These are phyloP conservation scores for Arthrinium puccinioides DNA, from an alignment of 2,329 filamentous ascomycete species.

Conservation along the genomic window DNA sequence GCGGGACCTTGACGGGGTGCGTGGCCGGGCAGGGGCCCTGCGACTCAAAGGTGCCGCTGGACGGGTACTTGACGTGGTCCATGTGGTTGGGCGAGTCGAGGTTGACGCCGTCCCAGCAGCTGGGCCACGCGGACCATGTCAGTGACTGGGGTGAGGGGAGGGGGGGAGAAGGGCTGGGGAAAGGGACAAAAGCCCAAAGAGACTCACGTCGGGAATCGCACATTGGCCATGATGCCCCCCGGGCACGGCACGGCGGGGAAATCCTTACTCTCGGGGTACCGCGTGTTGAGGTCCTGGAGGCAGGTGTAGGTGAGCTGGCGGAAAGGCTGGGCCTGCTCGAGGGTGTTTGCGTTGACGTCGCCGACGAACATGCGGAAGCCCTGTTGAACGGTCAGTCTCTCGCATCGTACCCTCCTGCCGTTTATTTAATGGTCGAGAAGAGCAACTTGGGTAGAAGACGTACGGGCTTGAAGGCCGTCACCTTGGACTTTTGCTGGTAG, in stretches of 20 bases:
- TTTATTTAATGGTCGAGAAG: slow-evolving; percentile 8
- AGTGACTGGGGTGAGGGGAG: neutral
- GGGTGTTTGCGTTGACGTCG: slow-evolving; percentile 14
- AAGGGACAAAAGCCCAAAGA: too few species aligned
- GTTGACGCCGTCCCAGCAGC: slow-evolving; percentile 15
- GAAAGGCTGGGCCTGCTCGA: slow-evolving; percentile 20
- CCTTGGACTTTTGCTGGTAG: slow-evolving; percentile 15
- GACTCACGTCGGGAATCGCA: neutral
- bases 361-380: slow-evolving; percentile 25
- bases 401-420: too few species aligned
- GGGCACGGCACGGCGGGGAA: slow-evolving; percentile 15
- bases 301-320: slow-evolving; percentile 22
- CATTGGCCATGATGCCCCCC: neutral
- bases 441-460: slow-evolving; percentile 2
- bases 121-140: slow-evolving; percentile 5
- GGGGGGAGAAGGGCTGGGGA: neutral
- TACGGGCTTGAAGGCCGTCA: slow-evolving; percentile 21
- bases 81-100: slow-evolving; percentile 11
- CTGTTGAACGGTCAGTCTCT: slow-evolving; percentile 8
- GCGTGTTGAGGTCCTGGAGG: slow-evolving; percentile 21
- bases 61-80: slow-evolving; percentile 33
- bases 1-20: slow-evolving; percentile 25
- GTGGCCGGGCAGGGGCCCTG: slow-evolving; percentile 43
- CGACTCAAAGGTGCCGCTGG: slow-evolving; percentile 16
- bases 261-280: slow-evolving; percentile 14